Base-by-base conservation (phyloP, 2,329 filamentous ascomycete genomes). In the Aaosphaeria pasadenensis region DNA sequence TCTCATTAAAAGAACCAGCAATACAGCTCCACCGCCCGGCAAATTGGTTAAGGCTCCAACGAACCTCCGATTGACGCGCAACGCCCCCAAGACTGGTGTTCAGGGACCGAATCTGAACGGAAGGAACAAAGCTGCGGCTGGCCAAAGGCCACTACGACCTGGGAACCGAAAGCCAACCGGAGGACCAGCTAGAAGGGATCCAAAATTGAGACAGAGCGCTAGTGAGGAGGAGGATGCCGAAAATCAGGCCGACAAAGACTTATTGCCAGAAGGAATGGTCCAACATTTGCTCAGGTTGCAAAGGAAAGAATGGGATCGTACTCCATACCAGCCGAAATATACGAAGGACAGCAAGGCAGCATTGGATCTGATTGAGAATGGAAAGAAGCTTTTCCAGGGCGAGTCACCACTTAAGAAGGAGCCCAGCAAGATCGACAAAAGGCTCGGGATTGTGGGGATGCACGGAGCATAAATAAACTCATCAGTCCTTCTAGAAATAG, bases 281-380 rank as follows among this genome's bases (percentile, higher is more conserved):
- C 61, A 64, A 44, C 60, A 67, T 9, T 44, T 70, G 43, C 46
- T 66, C 36, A 59, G 67, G 6, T 45, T 69, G 46, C 67, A 70
- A 55, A 53, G 62, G 29, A 59, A 62, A 33, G 62, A 66, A 50
- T 70, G 67, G 67, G 67, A 69, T 48, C 58, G 59, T 32, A 58
- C 59, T 47, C 53, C 62, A 4, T 70, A 69, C 40, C 58, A 63
- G 56, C 67, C 67, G 28, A 69, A 64, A 50, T 70, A 70, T 38
- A 55, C 58, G 3, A 54, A 57, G 6, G 65, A 61, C n/a, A 67
- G 64, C 47, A 58, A 65, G 39, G 65, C 55, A 1, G 63, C 62
- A 17, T 56, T 58, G 28, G 58, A 66, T 43, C 39, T 70, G 51
- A 57, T 69, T 41, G 56, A 66, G 43, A 56, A 55, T 6, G 66